Base-by-base conservation (phyloP, 306 rosid genomes). In the Fragaria iinumae region DNA sequence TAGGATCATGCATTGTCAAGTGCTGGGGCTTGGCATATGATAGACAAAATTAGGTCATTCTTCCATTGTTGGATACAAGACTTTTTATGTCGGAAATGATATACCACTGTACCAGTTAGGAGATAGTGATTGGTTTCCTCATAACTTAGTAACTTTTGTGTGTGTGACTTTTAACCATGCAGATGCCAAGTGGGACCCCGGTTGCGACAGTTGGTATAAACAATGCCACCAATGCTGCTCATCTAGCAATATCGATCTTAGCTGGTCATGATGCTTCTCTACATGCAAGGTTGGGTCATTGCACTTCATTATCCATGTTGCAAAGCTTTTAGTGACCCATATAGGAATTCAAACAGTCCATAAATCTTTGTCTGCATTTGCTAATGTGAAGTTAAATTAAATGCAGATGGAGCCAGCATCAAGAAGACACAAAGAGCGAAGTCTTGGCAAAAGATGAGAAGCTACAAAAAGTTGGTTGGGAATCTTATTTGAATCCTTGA, bases 161-260 rank as follows among this genome's bases (percentile, higher is more conserved):
- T 39, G 41, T 45, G 49, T 14, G 50, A 73, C 50, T 49, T 6
- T 52, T 45, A 27, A 77, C 69, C 47, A 36, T 86, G 85, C 86
- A 88, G 97, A 92, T 92, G 96, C 97, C 97, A 2, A 76, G 84
- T 76, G 97, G 97, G 29, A 92, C 89, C 52, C 98, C 98, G 9
- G 93, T 92, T 64, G 96, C 95, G 34, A 88, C 95, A 21, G 92
- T 94, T 41, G 97, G 92, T 55, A 77, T 92, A 73, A 84, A 94
- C 79, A 94, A 94, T 45, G 88, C 97, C 20, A 84, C 95, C 55
- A 92, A 92, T 74, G 98, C 96, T 67, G 98, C 91, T 62, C 79
- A 89, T 70, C 82, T 90, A 27, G 95, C 92, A 4, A 85, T 80
- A 41, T 78, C 91, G 84, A 89, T 89, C n/a, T 83, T 89, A 78